Conservation (phyloP, 2,329 filamentous ascomycete species). For the Ophiostoma ips region DNA sequence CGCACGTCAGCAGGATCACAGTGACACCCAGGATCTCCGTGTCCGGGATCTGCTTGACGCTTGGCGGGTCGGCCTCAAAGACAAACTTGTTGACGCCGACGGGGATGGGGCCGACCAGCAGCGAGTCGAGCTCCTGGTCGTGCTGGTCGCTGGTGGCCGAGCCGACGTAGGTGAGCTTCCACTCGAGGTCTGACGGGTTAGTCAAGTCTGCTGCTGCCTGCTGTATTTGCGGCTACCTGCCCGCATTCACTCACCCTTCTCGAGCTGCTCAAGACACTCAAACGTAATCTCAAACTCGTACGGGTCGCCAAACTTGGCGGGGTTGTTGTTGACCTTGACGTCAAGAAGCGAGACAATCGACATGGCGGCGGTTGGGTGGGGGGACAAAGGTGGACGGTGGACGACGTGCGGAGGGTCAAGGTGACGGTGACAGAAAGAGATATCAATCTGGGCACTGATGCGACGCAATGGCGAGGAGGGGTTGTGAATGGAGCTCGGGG, state of each 20-base stretch:
- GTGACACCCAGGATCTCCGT: slow-evolving; percentile 95
- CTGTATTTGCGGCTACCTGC: background rate
- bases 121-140: slow-evolving; percentile 93
- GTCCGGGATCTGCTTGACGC: slow-evolving; percentile 80
- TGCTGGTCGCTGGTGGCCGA: slow-evolving; percentile 95
- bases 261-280: slow-evolving; percentile 85
- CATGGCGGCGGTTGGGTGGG: slow-evolving; percentile 41
- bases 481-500: too few species aligned
- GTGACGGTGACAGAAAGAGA: background rate
- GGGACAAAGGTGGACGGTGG: too few species aligned
- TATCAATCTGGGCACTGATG: too few species aligned
- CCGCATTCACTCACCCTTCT: slow-evolving; percentile 67
- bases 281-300: slow-evolving; percentile 99
- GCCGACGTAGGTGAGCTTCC: slow-evolving; percentile 98
- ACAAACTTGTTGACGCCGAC: slow-evolving; percentile 97
- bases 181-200: slow-evolving; percentile 68
- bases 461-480: too few species aligned
- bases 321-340: slow-evolving; percentile 94
- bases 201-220: background rate
- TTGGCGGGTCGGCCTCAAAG: slow-evolving; percentile 88
- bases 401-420: background rate
- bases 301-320: slow-evolving; percentile 78
- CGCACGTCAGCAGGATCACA: slow-evolving; percentile 88
- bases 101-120: slow-evolving; percentile 93
- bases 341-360: slow-evolving; percentile 92